phyloP scores from a whole-genome alignment of 2,329 filamentous ascomycete species.

The Akanthomyces muscarius region DNA sequence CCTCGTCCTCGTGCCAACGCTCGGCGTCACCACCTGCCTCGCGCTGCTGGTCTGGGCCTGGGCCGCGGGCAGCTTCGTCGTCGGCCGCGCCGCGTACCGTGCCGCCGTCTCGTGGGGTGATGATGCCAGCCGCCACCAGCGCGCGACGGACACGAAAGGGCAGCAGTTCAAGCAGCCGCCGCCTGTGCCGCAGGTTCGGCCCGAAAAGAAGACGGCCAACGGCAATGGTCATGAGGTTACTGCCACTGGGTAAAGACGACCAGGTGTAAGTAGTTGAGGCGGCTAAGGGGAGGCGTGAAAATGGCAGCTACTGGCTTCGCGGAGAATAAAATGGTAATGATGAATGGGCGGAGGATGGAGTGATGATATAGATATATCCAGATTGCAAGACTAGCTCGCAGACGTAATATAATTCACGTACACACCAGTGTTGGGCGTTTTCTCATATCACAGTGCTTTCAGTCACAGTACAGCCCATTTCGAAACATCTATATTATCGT shows the following conservation, averaged over 20 bases:
- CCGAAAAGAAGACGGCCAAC: slow-evolving; percentile 1
- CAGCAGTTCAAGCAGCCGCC: slow-evolving; percentile 8
- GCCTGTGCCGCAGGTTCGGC: slow-evolving; percentile 3
- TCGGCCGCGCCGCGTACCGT: slow-evolving; percentile 44
- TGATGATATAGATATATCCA: neutral
- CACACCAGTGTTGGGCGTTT: neutral
- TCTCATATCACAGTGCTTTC: neutral
- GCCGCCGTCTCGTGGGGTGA: slow-evolving; percentile 25
- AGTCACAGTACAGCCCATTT: neutral
- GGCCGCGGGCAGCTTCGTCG: slow-evolving; percentile 57
- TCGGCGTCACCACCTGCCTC: slow-evolving; percentile 61
- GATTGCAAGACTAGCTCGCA: neutral
- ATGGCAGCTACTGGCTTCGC: too few species aligned
- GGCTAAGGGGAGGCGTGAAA: neutral
- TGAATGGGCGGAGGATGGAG: neutral
- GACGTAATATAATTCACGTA: neutral
- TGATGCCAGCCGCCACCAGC: neutral
- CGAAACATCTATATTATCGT: slow-evolving; percentile 10
- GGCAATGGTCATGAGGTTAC: neutral
- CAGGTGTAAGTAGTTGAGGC: neutral
- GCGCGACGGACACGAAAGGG: neutral
- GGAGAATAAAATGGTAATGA: neutral
- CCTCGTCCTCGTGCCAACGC: slow-evolving; percentile 62
- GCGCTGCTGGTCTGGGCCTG: slow-evolving; percentile 65
- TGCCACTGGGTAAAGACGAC: neutral